Conservation (phyloP, 768 basidiomycete species). For the Tubosaeta sp. region DNA sequence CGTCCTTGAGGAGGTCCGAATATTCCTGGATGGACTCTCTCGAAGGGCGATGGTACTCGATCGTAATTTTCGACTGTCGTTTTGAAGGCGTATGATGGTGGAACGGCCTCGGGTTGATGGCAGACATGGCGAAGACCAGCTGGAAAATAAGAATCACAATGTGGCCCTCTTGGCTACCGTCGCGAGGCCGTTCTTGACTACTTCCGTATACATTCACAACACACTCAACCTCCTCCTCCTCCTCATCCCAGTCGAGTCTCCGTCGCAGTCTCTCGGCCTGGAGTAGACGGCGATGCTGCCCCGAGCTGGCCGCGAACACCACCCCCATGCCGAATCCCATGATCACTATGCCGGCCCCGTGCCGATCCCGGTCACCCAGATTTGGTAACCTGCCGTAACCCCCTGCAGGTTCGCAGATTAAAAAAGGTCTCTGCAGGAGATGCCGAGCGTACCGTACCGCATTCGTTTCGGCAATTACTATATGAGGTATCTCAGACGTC, state of each 20-base stretch:
- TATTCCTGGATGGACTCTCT: slow-evolving; percentile 76
- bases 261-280: no score
- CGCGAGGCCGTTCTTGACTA: background rate
- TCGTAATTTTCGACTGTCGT: slow-evolving; percentile 56
- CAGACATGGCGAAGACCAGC: slow-evolving; percentile 35
- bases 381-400: background rate
- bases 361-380: no score
- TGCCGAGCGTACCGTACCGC: no score
- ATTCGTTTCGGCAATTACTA: background rate
- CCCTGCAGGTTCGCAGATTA: background rate
- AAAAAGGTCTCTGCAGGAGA: no score
- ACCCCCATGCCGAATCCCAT: no score
- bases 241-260: no score
- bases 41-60: slow-evolving; percentile 74
- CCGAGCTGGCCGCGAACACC: no score
- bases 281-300: no score
- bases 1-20: slow-evolving; percentile 63
- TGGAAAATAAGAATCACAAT: background rate
- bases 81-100: slow-evolving; percentile 32
- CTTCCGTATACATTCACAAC: background rate
- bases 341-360: no score
- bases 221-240: background rate
- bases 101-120: slow-evolving; percentile 45
- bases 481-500: background rate
- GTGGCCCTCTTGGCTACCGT: background rate